Conservation (phyloP, 2,329 filamentous ascomycete species). For the Rosellinia necatrix region DNA sequence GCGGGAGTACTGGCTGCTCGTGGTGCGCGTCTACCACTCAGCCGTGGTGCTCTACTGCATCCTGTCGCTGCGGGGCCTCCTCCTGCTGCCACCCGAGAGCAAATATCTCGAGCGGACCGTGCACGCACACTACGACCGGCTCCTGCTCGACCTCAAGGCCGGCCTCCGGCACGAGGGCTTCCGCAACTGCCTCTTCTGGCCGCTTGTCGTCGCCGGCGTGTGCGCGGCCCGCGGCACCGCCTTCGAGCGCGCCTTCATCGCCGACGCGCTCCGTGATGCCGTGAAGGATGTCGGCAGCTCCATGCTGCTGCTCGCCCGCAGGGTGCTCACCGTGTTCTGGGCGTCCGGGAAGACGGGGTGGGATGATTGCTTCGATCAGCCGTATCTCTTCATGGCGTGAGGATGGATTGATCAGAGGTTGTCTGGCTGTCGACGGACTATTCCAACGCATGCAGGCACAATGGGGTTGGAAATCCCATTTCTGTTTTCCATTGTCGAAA, state of each 20-base stretch:
- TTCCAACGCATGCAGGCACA: no score
- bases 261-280: conserved; percentile 32
- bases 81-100: conserved; percentile 29
- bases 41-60: conserved; percentile 37
- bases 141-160: conserved; percentile 33
- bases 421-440: no score
- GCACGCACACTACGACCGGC: conserved; percentile 24
- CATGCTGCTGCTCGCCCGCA: conserved; percentile 35
- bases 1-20: conserved; percentile 36
- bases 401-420: neutral
- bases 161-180: conserved; percentile 26
- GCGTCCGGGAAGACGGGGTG: conserved; percentile 38
- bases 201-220: conserved; percentile 41
- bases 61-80: conserved; percentile 38
- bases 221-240: conserved; percentile 32
- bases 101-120: conserved; percentile 5
- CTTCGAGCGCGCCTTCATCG: conserved; percentile 37
- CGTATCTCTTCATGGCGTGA: conserved; percentile 34
- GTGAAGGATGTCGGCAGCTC: conserved; percentile 34
- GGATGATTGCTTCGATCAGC: conserved; percentile 45
- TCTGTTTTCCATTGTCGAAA: no score
- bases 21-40: conserved; percentile 40
- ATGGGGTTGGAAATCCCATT: no score
- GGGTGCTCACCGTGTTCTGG: conserved; percentile 41
- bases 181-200: conserved; percentile 40